Conservation (phyloP, 2,329 filamentous ascomycete species). For the Aspergillus proliferans region DNA sequence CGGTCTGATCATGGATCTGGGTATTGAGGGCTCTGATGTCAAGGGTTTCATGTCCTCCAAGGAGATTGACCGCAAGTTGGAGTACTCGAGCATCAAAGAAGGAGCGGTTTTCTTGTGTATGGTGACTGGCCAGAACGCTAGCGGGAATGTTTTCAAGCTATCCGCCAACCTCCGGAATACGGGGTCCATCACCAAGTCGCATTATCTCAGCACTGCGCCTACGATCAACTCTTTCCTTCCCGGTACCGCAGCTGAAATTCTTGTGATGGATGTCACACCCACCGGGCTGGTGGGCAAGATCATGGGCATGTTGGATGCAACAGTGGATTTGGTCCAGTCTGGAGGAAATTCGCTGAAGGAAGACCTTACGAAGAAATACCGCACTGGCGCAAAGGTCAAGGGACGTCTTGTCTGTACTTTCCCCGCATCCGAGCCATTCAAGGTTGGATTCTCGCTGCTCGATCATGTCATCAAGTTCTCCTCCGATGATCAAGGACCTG, state of each 20-base stretch:
- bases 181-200: constrained; percentile 59
- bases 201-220: constrained; percentile 66
- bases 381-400: constrained; percentile 75
- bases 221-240: constrained; percentile 87
- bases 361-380: constrained; percentile 71
- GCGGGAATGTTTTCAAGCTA: constrained; percentile 80
- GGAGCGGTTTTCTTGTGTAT: constrained; percentile 81
- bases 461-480: constrained; percentile 71
- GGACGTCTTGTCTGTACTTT: constrained; percentile 85
- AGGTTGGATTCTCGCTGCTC: constrained; percentile 79
- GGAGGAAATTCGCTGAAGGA: constrained; percentile 63
- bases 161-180: constrained; percentile 66
- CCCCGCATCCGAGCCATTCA: constrained; percentile 68
- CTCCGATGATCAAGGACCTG: constrained; percentile 24
- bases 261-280: constrained; percentile 68
- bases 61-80: constrained; percentile 63
- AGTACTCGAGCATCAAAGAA: constrained; percentile 65
- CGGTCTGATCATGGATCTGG: constrained; percentile 87
- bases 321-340: constrained; percentile 84
- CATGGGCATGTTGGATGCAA: constrained; percentile 84
- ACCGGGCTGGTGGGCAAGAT: constrained; percentile 83
- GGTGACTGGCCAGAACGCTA: constrained; percentile 66
- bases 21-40: constrained; percentile 60
- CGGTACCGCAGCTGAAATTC: constrained; percentile 79
- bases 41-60: constrained; percentile 81